Evolutionary conservation across 306 rosid genomes (phyloP), one percentile per base, ranked within the genome.

Genomic region (Vigna trinervia): DNA sequence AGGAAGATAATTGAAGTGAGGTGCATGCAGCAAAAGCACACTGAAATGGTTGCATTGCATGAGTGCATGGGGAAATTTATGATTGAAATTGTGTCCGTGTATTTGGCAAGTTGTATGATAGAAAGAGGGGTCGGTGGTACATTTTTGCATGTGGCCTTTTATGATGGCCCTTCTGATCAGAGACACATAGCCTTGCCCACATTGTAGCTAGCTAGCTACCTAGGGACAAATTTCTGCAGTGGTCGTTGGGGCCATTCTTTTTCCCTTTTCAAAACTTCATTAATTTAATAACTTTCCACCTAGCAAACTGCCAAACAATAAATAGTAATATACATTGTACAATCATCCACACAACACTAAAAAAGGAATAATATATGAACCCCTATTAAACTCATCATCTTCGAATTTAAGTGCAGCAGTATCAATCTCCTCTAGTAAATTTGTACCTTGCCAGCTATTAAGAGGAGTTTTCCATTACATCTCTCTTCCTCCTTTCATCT

Each of bases 71-170:
- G 69, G 26, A 66, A 53, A 65, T 74, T 57, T 74, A 69, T 81
- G 72, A 78, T 76, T 82, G 65, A 5, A 64, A 69, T 46, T 61
- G 2, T 81, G 77, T 78, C 76, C 51, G 15, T 30, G 73, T 59
- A 20, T 57, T 45, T 43, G 62, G 34, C 78, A 60, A 63, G 78
- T 63, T 71, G 74, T 74, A 82, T 48, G 12, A 78, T 52, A 58
- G 3, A 59, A 62, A 57, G 86, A 82, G 78, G 77, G 81, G 63
- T 77, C 79, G 69, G 69, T 46, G 79, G 79, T 78, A 79, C 85
- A 58, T 69, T 61, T 59, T 47, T 83, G 76, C 88, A 81, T 81
- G 84, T 78, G 88, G 46, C 52, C 68, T 69, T 81, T 62, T 78
- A 85, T 84, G 71, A 81, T 81, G 78, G 51, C 69, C 59, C 67